Conservation (phyloP, 129 eudicot genomes). For the Pseudognaphalium luteoalbum region DNA sequence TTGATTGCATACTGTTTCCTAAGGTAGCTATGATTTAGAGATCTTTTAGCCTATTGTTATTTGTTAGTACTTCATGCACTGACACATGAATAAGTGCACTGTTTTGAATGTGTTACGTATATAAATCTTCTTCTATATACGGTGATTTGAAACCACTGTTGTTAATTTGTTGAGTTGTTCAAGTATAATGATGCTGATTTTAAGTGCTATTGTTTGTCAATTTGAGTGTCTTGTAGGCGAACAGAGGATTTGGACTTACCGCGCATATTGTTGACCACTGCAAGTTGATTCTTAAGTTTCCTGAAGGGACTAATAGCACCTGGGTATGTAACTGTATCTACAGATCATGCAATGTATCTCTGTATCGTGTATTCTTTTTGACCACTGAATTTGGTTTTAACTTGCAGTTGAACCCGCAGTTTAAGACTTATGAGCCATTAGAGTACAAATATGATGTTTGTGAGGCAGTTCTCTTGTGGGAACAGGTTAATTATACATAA, state of each 20-base stretch:
- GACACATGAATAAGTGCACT: neutral
- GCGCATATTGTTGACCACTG: slow-evolving; percentile 90
- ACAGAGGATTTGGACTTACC: slow-evolving; percentile 96
- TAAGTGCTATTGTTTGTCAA: neutral
- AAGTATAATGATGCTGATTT: neutral
- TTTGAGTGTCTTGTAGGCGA: slow-evolving; percentile 56
- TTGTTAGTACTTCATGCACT: neutral
- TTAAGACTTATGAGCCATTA: slow-evolving; percentile 79
- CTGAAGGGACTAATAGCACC: slow-evolving; percentile 91
- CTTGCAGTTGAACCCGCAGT: slow-evolving; percentile 79
- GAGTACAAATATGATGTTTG: slow-evolving; percentile 92
- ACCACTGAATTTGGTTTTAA: neutral
- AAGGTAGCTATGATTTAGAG: neutral
- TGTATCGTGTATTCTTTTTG: slow-evolving; percentile 2
- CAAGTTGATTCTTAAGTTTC: slow-evolving; percentile 85
- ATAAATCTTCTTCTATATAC: neutral
- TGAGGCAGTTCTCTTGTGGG: slow-evolving; percentile 92
- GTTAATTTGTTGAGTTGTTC: neutral
- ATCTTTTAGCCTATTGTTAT: neutral
- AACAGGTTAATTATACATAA: slow-evolving; percentile 59
- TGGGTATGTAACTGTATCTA: slow-evolving; percentile 51
- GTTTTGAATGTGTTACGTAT: slow-evolving; percentile 11
- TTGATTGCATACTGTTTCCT: slow-evolving; percentile 15
- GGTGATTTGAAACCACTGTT: neutral
- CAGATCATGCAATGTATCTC: neutral